Base-by-base conservation (phyloP, 176 grass and related monocot species). In the Oryza punctata region DNA sequence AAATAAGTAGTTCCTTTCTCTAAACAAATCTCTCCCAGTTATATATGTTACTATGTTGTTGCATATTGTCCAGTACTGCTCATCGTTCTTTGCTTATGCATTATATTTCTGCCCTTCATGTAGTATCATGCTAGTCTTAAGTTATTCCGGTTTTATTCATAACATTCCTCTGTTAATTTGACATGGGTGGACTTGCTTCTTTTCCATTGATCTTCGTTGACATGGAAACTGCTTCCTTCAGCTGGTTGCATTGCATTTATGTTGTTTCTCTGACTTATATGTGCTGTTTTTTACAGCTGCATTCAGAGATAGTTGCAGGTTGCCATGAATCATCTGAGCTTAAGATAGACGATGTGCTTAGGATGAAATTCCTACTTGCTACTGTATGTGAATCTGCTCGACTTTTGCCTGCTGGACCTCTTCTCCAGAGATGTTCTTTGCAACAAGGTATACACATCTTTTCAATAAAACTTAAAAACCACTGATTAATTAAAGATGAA, bases 361-460 rank as follows among this genome's bases (percentile, higher is more conserved):
- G 76, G 65, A 96, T 99, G 93, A 85, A 76, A 89, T 85, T 94
- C 63, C 38, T 94, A 83, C 78, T 99, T 70, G 91, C 93, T 73
- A 92, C 91, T 65, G 84, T 99, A 35, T 93, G 89, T 91, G 97
- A 99, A 93, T 96, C 97, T 83, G 91, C 89, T 85, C 89, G 91
- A 10, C 89, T 99, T 87, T 79, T 92, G 66, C 97, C 97, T 86
- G 91, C 89, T n/a, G 97, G 91, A 77, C 97, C 96, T 78, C 91
- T 99, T 87, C 87, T 99, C 64, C 97, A 99, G 78, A 76, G 97
- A 81, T 99, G 93, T 85, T 99, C 91, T 70, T 65, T 94, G 69
- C 87, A 91, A 82, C 87, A 91, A 5, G 91, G 97, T 99, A 89
- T 41, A 68, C 60, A 65, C 33, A 26, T 23, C 72, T 69, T 44